These are phyloP conservation scores for Podaxis rugospora DNA, from an alignment of 768 basidiomycete species.

Conservation along the genomic window DNA sequence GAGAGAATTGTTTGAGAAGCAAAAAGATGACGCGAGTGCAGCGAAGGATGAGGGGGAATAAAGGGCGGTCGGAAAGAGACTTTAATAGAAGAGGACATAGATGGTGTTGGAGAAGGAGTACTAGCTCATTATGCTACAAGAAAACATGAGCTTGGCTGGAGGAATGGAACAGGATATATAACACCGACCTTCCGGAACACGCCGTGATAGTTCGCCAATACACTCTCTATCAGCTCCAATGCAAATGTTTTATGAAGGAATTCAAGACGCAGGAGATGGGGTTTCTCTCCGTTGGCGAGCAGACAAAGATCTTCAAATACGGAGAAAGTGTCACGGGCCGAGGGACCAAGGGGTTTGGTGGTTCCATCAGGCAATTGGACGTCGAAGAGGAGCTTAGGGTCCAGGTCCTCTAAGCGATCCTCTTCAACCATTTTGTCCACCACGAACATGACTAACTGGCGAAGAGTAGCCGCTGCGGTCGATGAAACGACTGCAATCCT, in stretches of 20 bases:
- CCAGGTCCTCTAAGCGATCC: slow-evolving; percentile 43
- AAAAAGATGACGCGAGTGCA: slow-evolving; percentile 93
- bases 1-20: slow-evolving; percentile 85
- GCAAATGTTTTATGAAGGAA: slow-evolving; percentile 90
- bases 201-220: slow-evolving; percentile 88
- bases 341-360: slow-evolving; percentile 59
- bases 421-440: slow-evolving; percentile 91
- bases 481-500: slow-evolving; percentile 95
- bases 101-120: slow-evolving; percentile 84
- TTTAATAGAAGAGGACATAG: slow-evolving; percentile 89
- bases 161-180: neutral
- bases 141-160: neutral
- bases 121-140: slow-evolving; percentile 70
- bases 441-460: slow-evolving; percentile 96
- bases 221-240: slow-evolving; percentile 95
- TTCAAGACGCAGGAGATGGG: slow-evolving; percentile 77
- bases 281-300: slow-evolving; percentile 76
- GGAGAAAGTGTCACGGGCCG: slow-evolving; percentile 79
- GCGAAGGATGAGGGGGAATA: slow-evolving; percentile 86
- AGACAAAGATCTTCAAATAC: slow-evolving; percentile 93
- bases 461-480: slow-evolving; percentile 92
- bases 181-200: slow-evolving; percentile 70
- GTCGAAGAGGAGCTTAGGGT: slow-evolving; percentile 29
- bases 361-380: slow-evolving; percentile 67
- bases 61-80: slow-evolving; percentile 73